Conservation (phyloP, 2,329 filamentous ascomycete genomes). For the Fusarium sororula region DNA sequence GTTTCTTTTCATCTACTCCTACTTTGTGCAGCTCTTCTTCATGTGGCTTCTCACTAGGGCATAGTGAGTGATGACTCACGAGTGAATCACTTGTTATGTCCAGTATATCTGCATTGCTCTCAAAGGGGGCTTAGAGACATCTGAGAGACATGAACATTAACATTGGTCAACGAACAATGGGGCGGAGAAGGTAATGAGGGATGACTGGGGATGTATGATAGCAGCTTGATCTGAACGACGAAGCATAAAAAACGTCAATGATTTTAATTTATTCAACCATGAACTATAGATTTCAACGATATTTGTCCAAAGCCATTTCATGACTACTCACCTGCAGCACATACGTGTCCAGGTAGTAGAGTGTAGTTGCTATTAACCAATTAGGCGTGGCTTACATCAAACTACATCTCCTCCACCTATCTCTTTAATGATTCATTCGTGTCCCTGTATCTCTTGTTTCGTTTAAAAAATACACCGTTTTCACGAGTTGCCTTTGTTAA, state of each 20-base stretch:
- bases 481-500: not conserved
- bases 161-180: not conserved
- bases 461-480: not conserved
- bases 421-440: not conserved
- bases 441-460: not conserved
- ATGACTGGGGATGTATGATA: conserved; percentile 29
- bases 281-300: not conserved
- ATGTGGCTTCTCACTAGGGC: conserved; percentile 78
- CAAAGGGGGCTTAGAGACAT: not conserved
- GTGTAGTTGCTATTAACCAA: not conserved
- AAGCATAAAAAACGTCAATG: conserved; percentile 22
- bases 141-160: not conserved
- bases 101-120: not conserved
- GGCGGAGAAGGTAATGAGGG: conserved; percentile 20
- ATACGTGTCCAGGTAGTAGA: not conserved
- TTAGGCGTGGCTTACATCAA: not conserved
- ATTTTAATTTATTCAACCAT: not conserved
- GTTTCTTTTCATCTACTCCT: conserved; percentile 94
- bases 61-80: conserved; percentile 36
- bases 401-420: not conserved
- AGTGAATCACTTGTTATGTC: not conserved
- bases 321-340: not conserved
- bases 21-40: conserved; percentile 90
- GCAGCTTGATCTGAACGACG: conserved; percentile 11
- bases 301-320: not conserved